Percentiles rank a stretch among this genome's conserved stretches.
phyloP scores from a whole-genome alignment of 331 rosid species.

The Arachis monticola region DNA sequence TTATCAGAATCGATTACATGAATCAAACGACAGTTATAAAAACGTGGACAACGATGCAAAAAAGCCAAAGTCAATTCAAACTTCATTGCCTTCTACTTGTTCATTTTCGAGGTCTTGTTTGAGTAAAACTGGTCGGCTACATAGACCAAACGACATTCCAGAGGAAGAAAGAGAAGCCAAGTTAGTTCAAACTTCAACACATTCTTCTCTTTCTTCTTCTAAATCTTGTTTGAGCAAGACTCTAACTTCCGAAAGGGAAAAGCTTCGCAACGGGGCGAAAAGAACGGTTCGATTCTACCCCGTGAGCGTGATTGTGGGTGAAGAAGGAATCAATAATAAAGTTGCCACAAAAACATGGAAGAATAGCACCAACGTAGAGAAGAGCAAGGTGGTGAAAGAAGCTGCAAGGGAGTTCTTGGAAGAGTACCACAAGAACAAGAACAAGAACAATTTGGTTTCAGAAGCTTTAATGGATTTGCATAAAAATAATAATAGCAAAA shows the following conservation, averaged over 20 bases:
- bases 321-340: constrained; percentile 49
- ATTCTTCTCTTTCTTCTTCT: constrained; percentile 72
- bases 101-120: constrained; percentile 82
- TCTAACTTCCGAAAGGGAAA: constrained; percentile 48
- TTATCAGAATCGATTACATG: too few species aligned
- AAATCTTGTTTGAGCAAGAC: constrained; percentile 80
- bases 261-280: constrained; percentile 47
- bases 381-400: constrained; percentile 46
- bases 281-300: constrained; percentile 77
- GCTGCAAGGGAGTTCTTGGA: constrained; percentile 56
- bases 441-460: constrained; percentile 42
- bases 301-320: constrained; percentile 63
- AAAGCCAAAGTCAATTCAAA: not conserved
- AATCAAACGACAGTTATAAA: not conserved
- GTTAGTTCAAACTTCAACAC: constrained; percentile 41
- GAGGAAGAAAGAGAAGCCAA: constrained; percentile 24
- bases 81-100: constrained; percentile 51
- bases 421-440: constrained; percentile 49
- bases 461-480: constrained; percentile 30
- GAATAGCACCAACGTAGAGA: constrained; percentile 38
- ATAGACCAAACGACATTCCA: not conserved
- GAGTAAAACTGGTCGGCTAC: constrained; percentile 43
- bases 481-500: not conserved
- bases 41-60: too few species aligned
- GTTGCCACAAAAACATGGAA: not conserved